Conservation (phyloP, 306 rosid genomes). For the Styphnolobium japonicum region DNA sequence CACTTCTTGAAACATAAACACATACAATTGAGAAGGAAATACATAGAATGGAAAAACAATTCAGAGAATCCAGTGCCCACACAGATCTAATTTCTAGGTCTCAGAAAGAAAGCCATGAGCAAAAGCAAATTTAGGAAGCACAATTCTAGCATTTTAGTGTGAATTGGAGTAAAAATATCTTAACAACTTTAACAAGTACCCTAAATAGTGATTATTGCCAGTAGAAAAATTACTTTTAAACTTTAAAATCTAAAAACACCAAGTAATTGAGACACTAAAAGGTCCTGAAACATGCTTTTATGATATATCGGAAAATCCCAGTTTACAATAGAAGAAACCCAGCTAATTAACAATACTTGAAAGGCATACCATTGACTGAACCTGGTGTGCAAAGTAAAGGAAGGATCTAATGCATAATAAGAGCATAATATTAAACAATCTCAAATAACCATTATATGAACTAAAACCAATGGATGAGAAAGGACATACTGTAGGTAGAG, state of each 20-base stretch:
- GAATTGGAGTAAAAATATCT: not conserved
- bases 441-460: not conserved
- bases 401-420: not conserved
- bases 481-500: conserved; percentile 68
- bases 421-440: not conserved
- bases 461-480: not conserved
- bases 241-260: not conserved
- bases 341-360: not conserved
- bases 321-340: not conserved
- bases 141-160: not conserved
- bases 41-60: not conserved
- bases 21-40: not conserved
- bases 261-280: not conserved
- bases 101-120: not conserved
- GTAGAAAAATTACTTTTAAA: too few species aligned
- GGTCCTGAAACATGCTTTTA: not conserved
- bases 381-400: not conserved
- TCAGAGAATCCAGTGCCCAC: not conserved
- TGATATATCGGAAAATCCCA: not conserved
- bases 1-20: not conserved
- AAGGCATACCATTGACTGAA: not conserved
- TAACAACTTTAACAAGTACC: too few species aligned
- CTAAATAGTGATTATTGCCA: not conserved
- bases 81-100: not conserved
- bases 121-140: not conserved